phyloP scores from a whole-genome alignment of 2,329 filamentous ascomycete genomes.

The Cladophialophora psammophila region DNA sequence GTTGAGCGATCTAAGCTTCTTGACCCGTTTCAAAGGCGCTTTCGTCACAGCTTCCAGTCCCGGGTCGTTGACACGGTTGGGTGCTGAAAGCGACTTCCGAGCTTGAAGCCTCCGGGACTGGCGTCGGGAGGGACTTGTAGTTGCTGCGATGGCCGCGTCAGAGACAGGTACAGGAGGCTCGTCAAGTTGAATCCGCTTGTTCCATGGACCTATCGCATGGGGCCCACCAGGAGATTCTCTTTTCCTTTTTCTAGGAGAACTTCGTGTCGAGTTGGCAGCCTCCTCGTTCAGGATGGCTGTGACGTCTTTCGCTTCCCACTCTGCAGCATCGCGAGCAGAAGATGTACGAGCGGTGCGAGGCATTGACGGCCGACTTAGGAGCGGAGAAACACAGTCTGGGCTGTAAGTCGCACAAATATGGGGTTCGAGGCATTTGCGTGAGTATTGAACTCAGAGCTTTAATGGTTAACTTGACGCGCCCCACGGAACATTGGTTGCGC shows the following conservation, averaged over 20 bases:
- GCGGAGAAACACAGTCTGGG: not conserved
- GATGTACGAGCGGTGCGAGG: conserved; percentile 9
- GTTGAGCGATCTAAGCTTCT: conserved; percentile 24
- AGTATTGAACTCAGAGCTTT: not conserved
- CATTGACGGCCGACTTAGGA: not conserved
- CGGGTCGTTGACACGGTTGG: not conserved
- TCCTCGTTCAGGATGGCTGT: conserved; percentile 33
- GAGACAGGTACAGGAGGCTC: not conserved
- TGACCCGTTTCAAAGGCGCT: conserved; percentile 9
- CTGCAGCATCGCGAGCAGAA: conserved; percentile 3
- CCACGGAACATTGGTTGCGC: not conserved
- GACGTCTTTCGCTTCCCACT: conserved; percentile 28
- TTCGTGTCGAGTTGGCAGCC: conserved; percentile 15
- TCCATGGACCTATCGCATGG: not conserved
- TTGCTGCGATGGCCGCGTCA: not conserved
- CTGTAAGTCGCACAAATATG: not conserved
- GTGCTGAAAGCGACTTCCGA: conserved; percentile 20
- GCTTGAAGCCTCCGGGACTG: conserved; percentile 26
- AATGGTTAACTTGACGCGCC: conserved; percentile 1
- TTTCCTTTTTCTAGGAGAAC: conserved; percentile 16
- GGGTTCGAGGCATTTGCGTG: not conserved
- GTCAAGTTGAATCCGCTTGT: not conserved
- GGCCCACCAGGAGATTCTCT: not conserved
- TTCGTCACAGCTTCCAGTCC: not conserved
- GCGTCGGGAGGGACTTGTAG: conserved; percentile 20